A percentile compares a stretch with the other conserved stretches of the same genome.
Evolutionary conservation across 768 basidiomycete genomes (phyloP).

Genomic region (Neoboletus magnificus): DNA sequence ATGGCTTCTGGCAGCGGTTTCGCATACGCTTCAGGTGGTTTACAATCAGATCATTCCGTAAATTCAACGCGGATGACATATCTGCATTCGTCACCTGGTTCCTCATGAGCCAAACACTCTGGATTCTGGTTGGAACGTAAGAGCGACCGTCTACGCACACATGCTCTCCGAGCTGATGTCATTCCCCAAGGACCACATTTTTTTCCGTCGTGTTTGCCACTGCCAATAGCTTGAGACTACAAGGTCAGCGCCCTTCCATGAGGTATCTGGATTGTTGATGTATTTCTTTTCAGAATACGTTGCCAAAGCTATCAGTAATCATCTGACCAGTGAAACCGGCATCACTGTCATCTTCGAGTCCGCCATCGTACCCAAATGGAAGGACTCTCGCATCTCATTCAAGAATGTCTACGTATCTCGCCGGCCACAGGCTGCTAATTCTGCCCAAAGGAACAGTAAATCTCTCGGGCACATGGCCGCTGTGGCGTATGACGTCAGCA

Average conservation of each 20-base stretch:
- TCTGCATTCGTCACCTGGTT: conserved; percentile 97
- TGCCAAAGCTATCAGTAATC: conserved; percentile 85
- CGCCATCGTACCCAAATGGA: conserved; percentile 97
- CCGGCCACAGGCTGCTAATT: conserved; percentile 44
- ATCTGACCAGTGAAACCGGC: conserved; percentile 90
- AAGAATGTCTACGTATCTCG: conserved; percentile 95
- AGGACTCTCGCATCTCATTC: conserved; percentile 92
- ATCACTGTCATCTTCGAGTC: conserved; percentile 95
- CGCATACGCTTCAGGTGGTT: conserved; percentile 97
- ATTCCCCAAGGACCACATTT: conserved; percentile 73
- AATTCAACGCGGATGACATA: conserved; percentile 95
- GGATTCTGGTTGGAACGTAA: conserved; percentile 85
- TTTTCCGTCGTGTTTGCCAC: conserved; percentile 90
- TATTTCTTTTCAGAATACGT: conserved; percentile 58
- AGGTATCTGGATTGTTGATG: not conserved
- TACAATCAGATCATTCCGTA: conserved; percentile 89
- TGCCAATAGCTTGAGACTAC: conserved; percentile 80
- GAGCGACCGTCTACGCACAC: not conserved
- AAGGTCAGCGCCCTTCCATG: conserved; percentile 48
- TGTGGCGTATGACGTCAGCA: conserved; percentile 72
- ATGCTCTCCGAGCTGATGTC: conserved; percentile 1
- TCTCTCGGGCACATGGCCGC: conserved; percentile 52
- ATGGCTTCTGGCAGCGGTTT: conserved; percentile 85
- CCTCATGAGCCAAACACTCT: conserved; percentile 90
- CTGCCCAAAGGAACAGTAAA: conserved; percentile 16